Evolutionary conservation across 2,329 filamentous ascomycete species (phyloP), one percentile per base, ranked within the genome.

Genomic region (Diaporthe aspalathi): DNA sequence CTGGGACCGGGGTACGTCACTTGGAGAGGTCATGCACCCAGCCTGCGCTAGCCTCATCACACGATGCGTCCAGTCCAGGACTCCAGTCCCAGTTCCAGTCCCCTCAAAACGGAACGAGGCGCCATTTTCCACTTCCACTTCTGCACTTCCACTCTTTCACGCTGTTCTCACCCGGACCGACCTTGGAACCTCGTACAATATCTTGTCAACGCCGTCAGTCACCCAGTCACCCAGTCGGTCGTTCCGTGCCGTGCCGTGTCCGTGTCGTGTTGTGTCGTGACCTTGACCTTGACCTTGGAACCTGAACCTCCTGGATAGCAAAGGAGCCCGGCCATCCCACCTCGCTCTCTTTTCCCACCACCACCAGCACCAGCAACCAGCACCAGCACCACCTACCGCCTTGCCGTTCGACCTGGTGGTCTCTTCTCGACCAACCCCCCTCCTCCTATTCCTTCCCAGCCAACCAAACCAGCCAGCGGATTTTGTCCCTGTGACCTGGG

Each of bases 21-120:
- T 68, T 43, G 67, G 16, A 50, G 67, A 40, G 67, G 67, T 68
- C 67, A 68, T 57, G 67, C 67, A 68, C 67, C 67, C 67, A 68
- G 67, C 53, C 43, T 60, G 67, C 67, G 54, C 67, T 68, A 68
- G 67, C 67, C 67, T 68, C 67, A 68, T 68, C 67, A 68, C 67
- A 68, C 67, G 67, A 68, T 68, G 67, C 67, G 66, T 68, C 66
- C 57, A 49, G 43, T 35, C 40, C 57, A 63, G 57, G 57, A 63
- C 43, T 62, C 57, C 40, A 49, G 43, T 49, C 49, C 57, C 57
- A 60, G 56, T 45, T 45, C 56, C 40, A 49, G 54, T 49, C 49
- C 60, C 67, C 67, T 73, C 72, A 71, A 73, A 73, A 73, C 69
- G 56, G 71, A 73, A 73, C 72, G 68, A 68, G 65, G 69, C 72